phyloP scores from a whole-genome alignment of 139 green algal genomes.

The Closterium sp. region DNA sequence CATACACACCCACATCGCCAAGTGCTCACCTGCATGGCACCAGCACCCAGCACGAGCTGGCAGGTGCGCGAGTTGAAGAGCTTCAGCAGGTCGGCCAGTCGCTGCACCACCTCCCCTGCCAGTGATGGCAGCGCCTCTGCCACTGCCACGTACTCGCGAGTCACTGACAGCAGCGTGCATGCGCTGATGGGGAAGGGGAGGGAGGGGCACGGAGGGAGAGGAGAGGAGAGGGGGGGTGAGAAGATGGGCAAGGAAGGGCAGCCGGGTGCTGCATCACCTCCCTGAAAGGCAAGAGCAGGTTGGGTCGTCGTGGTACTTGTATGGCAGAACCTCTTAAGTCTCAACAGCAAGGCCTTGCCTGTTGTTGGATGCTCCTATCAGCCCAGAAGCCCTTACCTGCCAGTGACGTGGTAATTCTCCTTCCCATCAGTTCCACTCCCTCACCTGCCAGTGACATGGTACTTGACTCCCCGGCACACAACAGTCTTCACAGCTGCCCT shows the following conservation, averaged over 20 bases:
- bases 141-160: constrained; percentile 64
- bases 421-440: too few relatives aligned
- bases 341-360: too few relatives aligned
- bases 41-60: constrained; percentile 87
- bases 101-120: constrained; percentile 68
- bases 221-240: background rate
- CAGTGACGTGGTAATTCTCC: too few relatives aligned
- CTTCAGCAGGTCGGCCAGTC: constrained; percentile 77
- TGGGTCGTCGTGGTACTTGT: too few relatives aligned
- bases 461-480: background rate
- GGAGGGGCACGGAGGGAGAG: too few relatives aligned
- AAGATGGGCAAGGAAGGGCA: too few relatives aligned
- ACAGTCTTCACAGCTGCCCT: constrained; percentile 29
- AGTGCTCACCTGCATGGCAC: too few relatives aligned
- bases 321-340: too few relatives aligned
- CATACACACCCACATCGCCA: too few relatives aligned
- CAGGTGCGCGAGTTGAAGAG: constrained; percentile 83
- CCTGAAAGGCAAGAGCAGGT: too few relatives aligned
- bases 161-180: constrained; percentile 51
- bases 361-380: background rate
- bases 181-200: background rate
- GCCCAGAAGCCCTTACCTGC: too few relatives aligned
- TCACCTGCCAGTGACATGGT: constrained; percentile 18
- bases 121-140: constrained; percentile 58
- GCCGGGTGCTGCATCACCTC: too few relatives aligned